Evolutionary conservation across 805 yeast genomes (phyloP).

Genomic region (Saturnispora silvae): DNA sequence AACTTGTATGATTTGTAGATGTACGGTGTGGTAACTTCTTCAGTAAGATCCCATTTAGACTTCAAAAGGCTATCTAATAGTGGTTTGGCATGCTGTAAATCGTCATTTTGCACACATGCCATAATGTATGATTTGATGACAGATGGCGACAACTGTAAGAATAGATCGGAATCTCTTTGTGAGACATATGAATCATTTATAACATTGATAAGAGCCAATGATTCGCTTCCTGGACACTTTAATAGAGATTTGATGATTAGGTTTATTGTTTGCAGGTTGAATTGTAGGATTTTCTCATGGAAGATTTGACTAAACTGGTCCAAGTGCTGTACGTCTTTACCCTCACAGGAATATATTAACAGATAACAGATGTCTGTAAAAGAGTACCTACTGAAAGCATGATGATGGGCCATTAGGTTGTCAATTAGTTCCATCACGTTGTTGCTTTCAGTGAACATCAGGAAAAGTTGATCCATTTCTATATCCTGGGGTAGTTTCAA

Average conservation of each 20-base stretch:
- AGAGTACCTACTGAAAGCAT: conserved; percentile 6
- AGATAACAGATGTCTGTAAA: conserved; percentile 7
- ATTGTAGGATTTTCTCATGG: conserved; percentile 8
- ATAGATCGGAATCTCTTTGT: conserved; percentile 1
- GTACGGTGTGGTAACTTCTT: conserved; percentile 12
- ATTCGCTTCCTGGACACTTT: background rate
- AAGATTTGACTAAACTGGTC: conserved; percentile 6
- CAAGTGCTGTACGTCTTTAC: conserved; percentile 1
- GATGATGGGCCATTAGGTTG: background rate
- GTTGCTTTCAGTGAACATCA: background rate
- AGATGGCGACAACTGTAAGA: conserved; percentile 2
- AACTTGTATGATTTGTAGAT: conserved; percentile 10
- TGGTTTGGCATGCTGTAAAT: conserved; percentile 15
- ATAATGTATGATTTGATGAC: conserved; percentile 11
- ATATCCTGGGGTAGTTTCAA: background rate
- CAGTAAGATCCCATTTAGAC: conserved; percentile 11
- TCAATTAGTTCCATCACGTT: background rate
- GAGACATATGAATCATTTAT: conserved; percentile 2
- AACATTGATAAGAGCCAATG: background rate
- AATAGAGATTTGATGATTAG: conserved; percentile 2
- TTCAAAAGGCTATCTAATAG: conserved; percentile 11
- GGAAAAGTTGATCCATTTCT: background rate
- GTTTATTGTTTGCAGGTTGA: conserved; percentile 10
- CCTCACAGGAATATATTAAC: conserved; percentile 4
- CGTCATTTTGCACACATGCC: conserved; percentile 10